A percentile compares a stretch with the other conserved stretches of the same genome.
Conservation (phyloP, 768 basidiomycete species). For the Tylopilus sp. region DNA sequence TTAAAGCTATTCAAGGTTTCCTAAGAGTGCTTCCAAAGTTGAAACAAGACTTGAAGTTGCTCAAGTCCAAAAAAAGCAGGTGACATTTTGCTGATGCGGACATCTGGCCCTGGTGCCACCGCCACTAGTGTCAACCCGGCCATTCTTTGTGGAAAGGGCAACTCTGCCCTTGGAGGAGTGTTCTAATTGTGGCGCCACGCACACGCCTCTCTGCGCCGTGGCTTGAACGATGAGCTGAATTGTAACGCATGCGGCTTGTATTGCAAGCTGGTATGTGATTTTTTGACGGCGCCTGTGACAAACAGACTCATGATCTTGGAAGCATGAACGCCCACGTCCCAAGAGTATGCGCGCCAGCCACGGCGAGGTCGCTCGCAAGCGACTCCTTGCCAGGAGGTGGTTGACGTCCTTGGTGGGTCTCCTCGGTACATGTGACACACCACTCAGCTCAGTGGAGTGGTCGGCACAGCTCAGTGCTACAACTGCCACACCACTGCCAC, state of each 20-base stretch:
- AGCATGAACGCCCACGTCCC: conserved; percentile 87
- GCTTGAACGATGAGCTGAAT: conserved; percentile 84
- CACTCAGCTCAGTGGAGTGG: conserved; percentile 28
- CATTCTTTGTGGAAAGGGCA: conserved; percentile 29
- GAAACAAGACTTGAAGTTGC: too few species aligned
- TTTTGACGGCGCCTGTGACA: not conserved
- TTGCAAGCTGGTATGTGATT: conserved; percentile 68
- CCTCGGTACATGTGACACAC: conserved; percentile 28
- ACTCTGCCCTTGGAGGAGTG: conserved; percentile 62
- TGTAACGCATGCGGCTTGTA: conserved; percentile 89
- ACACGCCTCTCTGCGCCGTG: conserved; percentile 83
- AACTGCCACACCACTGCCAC: conserved; percentile 89
- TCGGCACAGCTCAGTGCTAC: conserved; percentile 71
- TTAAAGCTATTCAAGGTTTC: too few species aligned
- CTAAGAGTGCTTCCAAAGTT: too few species aligned
- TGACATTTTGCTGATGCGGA: too few species aligned
- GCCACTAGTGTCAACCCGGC: conserved; percentile 54
- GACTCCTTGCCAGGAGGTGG: conserved; percentile 62
- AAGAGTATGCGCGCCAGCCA: conserved; percentile 82
- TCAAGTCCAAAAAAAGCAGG: too few species aligned
- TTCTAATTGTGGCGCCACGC: conserved; percentile 85
- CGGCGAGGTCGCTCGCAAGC: conserved; percentile 65
- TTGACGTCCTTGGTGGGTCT: conserved; percentile 68
- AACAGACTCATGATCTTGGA: not conserved
- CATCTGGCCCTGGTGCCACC: conserved; percentile 63